These are phyloP conservation scores for Waltergamsia citrina DNA, from an alignment of 2,329 filamentous ascomycete species.

Conservation along the genomic window DNA sequence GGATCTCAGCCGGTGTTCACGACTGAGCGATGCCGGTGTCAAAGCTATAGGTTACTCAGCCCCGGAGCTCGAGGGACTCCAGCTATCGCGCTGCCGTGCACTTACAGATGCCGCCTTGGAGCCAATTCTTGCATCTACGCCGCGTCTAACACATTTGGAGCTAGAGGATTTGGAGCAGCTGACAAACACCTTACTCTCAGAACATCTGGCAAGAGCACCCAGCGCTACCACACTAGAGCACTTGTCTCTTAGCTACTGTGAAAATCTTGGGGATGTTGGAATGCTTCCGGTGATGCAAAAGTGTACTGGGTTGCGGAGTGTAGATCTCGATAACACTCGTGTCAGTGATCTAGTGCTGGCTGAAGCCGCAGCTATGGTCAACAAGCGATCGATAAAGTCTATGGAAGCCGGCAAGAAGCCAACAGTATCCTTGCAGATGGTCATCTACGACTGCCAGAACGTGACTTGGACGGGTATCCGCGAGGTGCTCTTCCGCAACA, in stretches of 20 bases:
- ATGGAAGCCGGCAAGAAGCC: slow-evolving; percentile 31
- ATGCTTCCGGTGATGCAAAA: slow-evolving; percentile 75
- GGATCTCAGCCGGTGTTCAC: slow-evolving; percentile 71
- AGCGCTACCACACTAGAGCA: slow-evolving; percentile 67
- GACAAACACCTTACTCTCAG: slow-evolving; percentile 62
- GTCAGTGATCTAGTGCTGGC: slow-evolving; percentile 78
- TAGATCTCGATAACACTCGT: slow-evolving; percentile 90
- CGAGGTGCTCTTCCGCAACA: slow-evolving; percentile 78
- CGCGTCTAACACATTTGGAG: slow-evolving; percentile 75
- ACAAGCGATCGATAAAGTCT: slow-evolving; percentile 45
- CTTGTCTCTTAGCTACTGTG: slow-evolving; percentile 84
- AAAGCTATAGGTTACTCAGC: slow-evolving; percentile 62
- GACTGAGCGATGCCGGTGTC: slow-evolving; percentile 66
- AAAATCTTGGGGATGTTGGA: slow-evolving; percentile 71
- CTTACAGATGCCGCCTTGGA: slow-evolving; percentile 67
- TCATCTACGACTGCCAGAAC: slow-evolving; percentile 85
- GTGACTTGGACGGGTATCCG: slow-evolving; percentile 89
- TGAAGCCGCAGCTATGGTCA: slow-evolving; percentile 76
- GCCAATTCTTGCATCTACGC: slow-evolving; percentile 64
- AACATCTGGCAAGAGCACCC: slow-evolving; percentile 66
- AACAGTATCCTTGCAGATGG: slow-evolving; percentile 59
- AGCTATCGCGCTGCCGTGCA: slow-evolving; percentile 67
- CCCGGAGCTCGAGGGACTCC: slow-evolving; percentile 72
- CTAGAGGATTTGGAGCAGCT: slow-evolving; percentile 75
- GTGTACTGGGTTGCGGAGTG: slow-evolving; percentile 57